Conservation (phyloP, 2,329 filamentous ascomycete species). For the Aspergillus floridensis region DNA sequence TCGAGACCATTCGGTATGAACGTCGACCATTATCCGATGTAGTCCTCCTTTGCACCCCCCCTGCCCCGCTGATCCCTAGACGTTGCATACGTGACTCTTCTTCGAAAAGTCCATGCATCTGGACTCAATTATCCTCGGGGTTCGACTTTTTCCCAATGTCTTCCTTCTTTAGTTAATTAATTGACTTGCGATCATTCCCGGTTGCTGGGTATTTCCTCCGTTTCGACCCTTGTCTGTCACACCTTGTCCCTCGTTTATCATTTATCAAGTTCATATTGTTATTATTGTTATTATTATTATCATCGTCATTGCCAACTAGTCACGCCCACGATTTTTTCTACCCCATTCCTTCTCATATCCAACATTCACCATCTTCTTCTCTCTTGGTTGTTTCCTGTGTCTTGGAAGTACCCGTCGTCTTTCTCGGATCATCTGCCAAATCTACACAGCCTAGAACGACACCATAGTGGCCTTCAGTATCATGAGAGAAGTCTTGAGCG, state of each 20-base stretch:
- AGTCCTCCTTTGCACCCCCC: constrained; percentile 7
- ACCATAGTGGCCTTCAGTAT: neutral
- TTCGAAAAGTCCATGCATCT: constrained; percentile 18
- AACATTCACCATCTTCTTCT: constrained; percentile 1
- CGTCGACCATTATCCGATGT: constrained; percentile 6
- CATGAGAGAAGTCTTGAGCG: neutral
- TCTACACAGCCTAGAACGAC: neutral
- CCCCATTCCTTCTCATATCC: constrained; percentile 4
- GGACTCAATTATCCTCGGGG: constrained; percentile 13
- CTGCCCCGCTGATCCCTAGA: constrained; percentile 11
- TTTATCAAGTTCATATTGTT: neutral
- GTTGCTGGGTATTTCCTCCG: constrained; percentile 13
- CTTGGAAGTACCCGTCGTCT: neutral
- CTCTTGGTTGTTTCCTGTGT: neutral
- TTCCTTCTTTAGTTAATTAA: constrained; percentile 13
- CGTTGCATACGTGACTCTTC: constrained; percentile 14
- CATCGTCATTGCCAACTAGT: constrained; percentile 2
- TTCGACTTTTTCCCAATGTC: constrained; percentile 5
- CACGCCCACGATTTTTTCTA: constrained; percentile 1
- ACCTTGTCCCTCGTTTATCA: constrained; percentile 2
- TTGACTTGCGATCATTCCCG: constrained; percentile 14
- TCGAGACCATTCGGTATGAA: constrained; percentile 3
- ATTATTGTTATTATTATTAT: neutral
- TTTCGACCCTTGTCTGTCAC: constrained; percentile 4
- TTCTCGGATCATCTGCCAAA: neutral